A percentile compares a stretch with the other conserved stretches of the same genome.
Evolutionary conservation across 2,329 filamentous ascomycete species (phyloP).

Genomic region (Myriosclerotinia scirpicola): DNA sequence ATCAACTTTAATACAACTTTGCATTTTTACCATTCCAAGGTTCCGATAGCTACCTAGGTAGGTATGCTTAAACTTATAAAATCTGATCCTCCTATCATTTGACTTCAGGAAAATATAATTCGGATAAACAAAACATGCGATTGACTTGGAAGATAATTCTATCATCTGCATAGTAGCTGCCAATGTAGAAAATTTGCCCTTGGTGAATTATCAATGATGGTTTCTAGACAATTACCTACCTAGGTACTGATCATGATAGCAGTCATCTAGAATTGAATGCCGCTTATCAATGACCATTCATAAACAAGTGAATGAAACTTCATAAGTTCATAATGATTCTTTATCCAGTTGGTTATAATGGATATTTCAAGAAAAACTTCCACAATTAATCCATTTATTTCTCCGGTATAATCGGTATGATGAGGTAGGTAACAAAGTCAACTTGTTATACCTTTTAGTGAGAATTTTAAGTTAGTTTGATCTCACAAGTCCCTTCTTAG

Average conservation of each 20-base stretch:
- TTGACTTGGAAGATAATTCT: not conserved
- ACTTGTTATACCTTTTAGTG: not conserved
- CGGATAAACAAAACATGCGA: too few species aligned
- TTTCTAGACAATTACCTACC: too few species aligned
- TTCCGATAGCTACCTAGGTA: not conserved
- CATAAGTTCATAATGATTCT: not conserved
- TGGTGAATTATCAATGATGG: not conserved
- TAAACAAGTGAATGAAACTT: not conserved
- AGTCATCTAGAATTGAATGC: not conserved
- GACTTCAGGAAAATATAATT: not conserved
- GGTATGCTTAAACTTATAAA: not conserved
- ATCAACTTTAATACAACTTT: not conserved
- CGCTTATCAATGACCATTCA: not conserved
- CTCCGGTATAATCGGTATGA: not conserved
- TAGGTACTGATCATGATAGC: too few species aligned
- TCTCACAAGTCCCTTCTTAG: slow-evolving; percentile 2
- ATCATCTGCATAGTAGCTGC: not conserved
- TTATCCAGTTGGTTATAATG: too few species aligned
- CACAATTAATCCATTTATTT: not conserved
- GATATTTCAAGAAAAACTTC: not conserved
- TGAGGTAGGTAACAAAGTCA: too few species aligned
- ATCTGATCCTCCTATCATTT: not conserved
- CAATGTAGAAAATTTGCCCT: not conserved
- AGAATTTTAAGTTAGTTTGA: not conserved
- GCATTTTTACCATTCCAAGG: not conserved